phyloP scores from a whole-genome alignment of 768 basidiomycete genomes.

The Auricularia cornea region DNA sequence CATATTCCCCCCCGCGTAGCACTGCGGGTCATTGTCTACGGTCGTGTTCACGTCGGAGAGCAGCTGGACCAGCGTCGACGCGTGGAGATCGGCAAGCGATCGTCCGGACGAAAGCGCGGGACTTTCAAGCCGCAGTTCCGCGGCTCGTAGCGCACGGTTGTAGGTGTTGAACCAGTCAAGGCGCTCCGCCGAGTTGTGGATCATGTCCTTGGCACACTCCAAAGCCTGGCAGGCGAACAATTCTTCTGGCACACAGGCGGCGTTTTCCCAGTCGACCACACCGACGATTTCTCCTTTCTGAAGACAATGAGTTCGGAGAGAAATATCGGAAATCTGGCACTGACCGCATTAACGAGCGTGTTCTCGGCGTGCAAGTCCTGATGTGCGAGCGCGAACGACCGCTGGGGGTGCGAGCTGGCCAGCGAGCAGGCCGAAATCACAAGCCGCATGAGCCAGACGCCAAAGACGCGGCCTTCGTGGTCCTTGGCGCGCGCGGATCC shows the following conservation, averaged over 20 bases:
- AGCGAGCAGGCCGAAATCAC: not conserved
- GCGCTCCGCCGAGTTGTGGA: not conserved
- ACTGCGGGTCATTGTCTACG: no score
- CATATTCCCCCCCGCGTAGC: no score
- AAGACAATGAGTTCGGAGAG: not conserved
- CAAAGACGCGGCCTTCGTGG: not conserved
- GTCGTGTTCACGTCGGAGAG: no score
- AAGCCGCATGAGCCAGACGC: not conserved
- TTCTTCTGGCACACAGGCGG: not conserved
- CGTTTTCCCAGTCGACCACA: not conserved
- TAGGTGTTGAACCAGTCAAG: not conserved
- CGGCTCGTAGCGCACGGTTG: not conserved
- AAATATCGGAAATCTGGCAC: not conserved
- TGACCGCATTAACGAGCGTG: not conserved
- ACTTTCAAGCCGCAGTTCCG: not conserved
- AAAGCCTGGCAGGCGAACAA: not conserved
- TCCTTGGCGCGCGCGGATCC: not conserved
- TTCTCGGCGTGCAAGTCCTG: not conserved
- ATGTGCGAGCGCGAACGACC: not conserved
- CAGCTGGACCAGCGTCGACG: no score
- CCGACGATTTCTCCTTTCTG: not conserved
- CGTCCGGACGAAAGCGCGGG: no score
- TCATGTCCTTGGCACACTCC: no score
- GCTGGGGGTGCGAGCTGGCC: not conserved
- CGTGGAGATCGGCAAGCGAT: no score